Conservation (phyloP, 2,329 filamentous ascomycete species). For the Talaromyces sp. region DNA sequence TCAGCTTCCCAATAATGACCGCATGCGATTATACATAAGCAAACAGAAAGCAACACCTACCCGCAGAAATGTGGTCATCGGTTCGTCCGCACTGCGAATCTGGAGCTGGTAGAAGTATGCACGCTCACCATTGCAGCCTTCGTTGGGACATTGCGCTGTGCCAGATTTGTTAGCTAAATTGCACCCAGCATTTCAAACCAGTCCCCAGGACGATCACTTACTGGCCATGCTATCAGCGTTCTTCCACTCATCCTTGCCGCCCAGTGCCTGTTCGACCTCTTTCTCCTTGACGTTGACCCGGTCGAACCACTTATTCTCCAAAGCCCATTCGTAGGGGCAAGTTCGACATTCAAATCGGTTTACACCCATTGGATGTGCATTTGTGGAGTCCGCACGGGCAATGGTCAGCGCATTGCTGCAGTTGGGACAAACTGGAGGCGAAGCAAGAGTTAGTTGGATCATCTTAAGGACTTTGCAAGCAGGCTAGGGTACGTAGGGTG, state of each 20-base stretch:
- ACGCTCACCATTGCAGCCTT: constrained; percentile 77
- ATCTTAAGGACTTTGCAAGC: not conserved
- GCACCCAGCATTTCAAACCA: not conserved
- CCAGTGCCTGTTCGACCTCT: constrained; percentile 87
- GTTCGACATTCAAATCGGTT: constrained; percentile 96
- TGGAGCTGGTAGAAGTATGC: constrained; percentile 97
- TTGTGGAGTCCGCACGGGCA: constrained; percentile 42
- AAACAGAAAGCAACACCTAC: constrained; percentile 51
- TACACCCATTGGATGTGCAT: constrained; percentile 41
- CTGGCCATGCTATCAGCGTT: constrained; percentile 81
- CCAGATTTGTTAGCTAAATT: not conserved
- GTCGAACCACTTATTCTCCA: constrained; percentile 79
- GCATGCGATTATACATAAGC: not conserved
- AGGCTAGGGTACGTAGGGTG: not conserved
- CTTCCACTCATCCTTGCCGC: constrained; percentile 84
- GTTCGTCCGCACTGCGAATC: constrained; percentile 96
- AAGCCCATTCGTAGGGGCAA: constrained; percentile 87
- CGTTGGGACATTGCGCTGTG: constrained; percentile 76
- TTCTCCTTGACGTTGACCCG: constrained; percentile 78
- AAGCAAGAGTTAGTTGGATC: constrained; percentile 21
- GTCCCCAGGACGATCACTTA: constrained; percentile 36
- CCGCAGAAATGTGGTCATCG: constrained; percentile 96
- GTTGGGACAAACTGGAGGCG: constrained; percentile 49
- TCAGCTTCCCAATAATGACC: constrained; percentile 6
- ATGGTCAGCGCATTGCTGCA: constrained; percentile 55